phyloP scores from a whole-genome alignment of 371 early-diverging fungal genomes.

The Zopfochytrium polystomum region DNA sequence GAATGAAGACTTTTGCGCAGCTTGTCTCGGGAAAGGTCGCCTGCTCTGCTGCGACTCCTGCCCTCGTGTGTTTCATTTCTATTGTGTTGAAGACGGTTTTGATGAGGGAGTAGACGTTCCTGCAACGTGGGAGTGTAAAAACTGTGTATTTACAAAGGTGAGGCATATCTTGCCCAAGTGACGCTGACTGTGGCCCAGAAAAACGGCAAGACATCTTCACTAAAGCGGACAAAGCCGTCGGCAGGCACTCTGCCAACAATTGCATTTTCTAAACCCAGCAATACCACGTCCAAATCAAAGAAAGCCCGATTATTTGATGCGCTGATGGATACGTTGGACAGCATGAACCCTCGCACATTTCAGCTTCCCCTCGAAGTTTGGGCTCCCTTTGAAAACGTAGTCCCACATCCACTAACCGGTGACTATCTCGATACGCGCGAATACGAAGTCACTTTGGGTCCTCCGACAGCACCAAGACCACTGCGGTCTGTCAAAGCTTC shows the following conservation, averaged over 20 bases:
- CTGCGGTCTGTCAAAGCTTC: background rate
- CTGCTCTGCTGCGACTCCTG: conserved; percentile 52
- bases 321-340: conserved; percentile 23
- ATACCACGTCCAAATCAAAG: background rate
- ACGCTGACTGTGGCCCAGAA: too few species aligned
- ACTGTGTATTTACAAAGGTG: conserved; percentile 22
- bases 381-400: conserved; percentile 24
- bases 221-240: conserved; percentile 1
- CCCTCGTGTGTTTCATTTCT: conserved; percentile 48
- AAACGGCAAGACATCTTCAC: too few species aligned
- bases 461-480: background rate
- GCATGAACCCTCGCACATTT: conserved; percentile 35
- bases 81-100: conserved; percentile 43
- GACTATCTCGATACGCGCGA: conserved; percentile 36
- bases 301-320: conserved; percentile 12
- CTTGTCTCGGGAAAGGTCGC: conserved; percentile 42
- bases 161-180: too few species aligned
- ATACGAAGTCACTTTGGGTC: conserved; percentile 22
- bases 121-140: conserved; percentile 40
- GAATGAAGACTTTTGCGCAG: conserved; percentile 44
- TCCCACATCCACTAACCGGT: conserved; percentile 42
- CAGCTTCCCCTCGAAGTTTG: conserved; percentile 35
- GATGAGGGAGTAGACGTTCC: conserved; percentile 19
- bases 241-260: background rate
- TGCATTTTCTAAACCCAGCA: background rate